Percentiles rank a stretch among this genome's conserved stretches.
Evolutionary conservation across 176 grass and related monocot genomes (phyloP).

Genomic region (Oryza brachyantha): DNA sequence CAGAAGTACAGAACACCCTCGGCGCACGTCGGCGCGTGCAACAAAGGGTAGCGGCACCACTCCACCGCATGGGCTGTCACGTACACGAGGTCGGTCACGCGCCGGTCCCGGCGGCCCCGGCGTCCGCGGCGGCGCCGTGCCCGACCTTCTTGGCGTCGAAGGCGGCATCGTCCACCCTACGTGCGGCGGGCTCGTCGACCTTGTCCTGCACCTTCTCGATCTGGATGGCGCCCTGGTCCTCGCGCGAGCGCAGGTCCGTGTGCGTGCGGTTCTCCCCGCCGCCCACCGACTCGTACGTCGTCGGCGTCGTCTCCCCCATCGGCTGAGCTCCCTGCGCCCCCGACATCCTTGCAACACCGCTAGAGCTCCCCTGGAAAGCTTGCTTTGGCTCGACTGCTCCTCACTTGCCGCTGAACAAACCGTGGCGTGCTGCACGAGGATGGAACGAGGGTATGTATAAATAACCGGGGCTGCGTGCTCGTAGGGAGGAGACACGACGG

Average conservation of each 20-base stretch:
- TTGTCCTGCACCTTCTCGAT: constrained; percentile 65
- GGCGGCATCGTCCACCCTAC: constrained; percentile 15
- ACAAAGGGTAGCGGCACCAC: not conserved
- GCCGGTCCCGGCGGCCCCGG: constrained; percentile 36
- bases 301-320: constrained; percentile 41
- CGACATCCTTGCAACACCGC: constrained; percentile 8
- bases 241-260: constrained; percentile 41
- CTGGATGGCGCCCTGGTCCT: constrained; percentile 66
- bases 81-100: not conserved
- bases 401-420: too few species aligned
- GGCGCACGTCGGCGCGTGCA: not conserved
- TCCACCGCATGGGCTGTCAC: not conserved
- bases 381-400: not conserved
- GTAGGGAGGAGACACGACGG: not conserved
- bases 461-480: not conserved
- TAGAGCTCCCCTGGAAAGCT: too few species aligned
- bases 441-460: not conserved
- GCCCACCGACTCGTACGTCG: constrained; percentile 64
- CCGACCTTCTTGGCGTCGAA: constrained; percentile 28
- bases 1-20: not conserved
- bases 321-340: constrained; percentile 59
- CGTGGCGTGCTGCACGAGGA: too few species aligned
- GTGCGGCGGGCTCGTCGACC: constrained; percentile 42
- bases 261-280: constrained; percentile 53
- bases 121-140: not conserved